Percentiles rank a stretch among this genome's conserved stretches.
Conservation (phyloP, 2,329 filamentous ascomycete genomes). For the Ceratocystis ficicola region DNA sequence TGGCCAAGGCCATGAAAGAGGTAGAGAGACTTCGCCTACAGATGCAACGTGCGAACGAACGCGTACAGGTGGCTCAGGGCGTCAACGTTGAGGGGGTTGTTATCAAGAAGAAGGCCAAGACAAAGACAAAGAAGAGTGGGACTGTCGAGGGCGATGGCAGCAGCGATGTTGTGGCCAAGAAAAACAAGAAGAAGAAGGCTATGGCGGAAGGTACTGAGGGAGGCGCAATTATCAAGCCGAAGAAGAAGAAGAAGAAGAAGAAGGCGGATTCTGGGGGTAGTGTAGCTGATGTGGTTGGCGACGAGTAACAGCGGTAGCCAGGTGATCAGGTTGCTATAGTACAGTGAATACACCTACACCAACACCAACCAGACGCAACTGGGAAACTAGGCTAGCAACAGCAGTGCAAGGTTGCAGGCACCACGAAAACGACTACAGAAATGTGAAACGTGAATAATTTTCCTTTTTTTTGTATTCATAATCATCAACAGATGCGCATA, state of each 20-base stretch:
- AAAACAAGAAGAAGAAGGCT: slow-evolving; percentile 23
- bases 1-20: slow-evolving; percentile 76
- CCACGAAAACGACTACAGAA: not conserved
- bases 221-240: slow-evolving; percentile 30
- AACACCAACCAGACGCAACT: not conserved
- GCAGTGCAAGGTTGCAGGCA: too few species aligned
- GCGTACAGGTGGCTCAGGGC: slow-evolving; percentile 59
- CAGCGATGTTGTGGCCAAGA: slow-evolving; percentile 9
- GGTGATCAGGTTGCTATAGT: not conserved
- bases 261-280: slow-evolving; percentile 22
- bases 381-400: too few species aligned
- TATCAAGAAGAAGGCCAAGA: slow-evolving; percentile 43
- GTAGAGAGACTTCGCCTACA: slow-evolving; percentile 76
- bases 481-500: slow-evolving; percentile 9
- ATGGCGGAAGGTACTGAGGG: slow-evolving; percentile 13
- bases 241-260: slow-evolving; percentile 42
- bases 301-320: not conserved
- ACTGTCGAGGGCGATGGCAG: not conserved
- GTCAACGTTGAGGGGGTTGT: slow-evolving; percentile 53
- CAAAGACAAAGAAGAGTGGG: slow-evolving; percentile 26
- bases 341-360: not conserved
- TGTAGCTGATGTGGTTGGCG: not conserved
- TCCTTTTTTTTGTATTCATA: slow-evolving; percentile 7
- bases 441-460: not conserved
- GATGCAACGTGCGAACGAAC: slow-evolving; percentile 73